A percentile compares a stretch with the other conserved stretches of the same genome.
Conservation (phyloP, 257 asterid species). For the Haberlea rhodopensis region DNA sequence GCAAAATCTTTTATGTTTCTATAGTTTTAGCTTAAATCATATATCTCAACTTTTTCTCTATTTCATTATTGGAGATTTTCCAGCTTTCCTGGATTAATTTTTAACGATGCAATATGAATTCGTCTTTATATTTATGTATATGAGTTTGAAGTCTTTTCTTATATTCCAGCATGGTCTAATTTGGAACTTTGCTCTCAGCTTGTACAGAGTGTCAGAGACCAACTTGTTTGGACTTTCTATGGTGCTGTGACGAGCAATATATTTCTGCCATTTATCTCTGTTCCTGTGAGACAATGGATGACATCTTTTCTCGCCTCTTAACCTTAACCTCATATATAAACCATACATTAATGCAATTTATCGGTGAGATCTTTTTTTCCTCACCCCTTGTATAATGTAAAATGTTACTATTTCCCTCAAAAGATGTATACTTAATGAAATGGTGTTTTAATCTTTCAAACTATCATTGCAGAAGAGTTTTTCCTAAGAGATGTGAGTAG, state of each 20-base stretch:
- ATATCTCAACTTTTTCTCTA: neutral
- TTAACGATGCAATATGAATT: neutral
- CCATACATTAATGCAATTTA: constrained; percentile 45
- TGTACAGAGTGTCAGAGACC: constrained; percentile 21
- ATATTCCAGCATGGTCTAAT: constrained; percentile 19
- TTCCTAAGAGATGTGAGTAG: constrained; percentile 50
- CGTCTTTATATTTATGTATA: neutral
- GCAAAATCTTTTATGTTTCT: too few relatives aligned
- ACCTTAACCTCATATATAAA: constrained; percentile 56
- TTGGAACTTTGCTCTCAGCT: constrained; percentile 23
- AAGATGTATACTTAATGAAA: constrained; percentile 16
- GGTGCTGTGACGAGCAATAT: constrained; percentile 32
- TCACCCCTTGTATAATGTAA: constrained; percentile 5
- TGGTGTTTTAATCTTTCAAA: constrained; percentile 7
- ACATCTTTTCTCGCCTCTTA: constrained; percentile 60
- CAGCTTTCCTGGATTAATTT: neutral
- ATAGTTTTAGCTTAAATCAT: too few relatives aligned
- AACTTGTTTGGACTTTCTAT: constrained; percentile 27
- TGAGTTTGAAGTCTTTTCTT: constrained; percentile 3
- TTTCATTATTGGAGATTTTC: constrained; percentile 10
- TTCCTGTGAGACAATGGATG: constrained; percentile 52
- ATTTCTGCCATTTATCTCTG: constrained; percentile 28
- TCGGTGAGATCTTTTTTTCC: constrained; percentile 47
- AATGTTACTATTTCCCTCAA: constrained; percentile 9
- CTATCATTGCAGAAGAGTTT: constrained; percentile 58